Evolutionary conservation across 306 rosid genomes (phyloP), one percentile per base, ranked within the genome.

Genomic region (Leucaena leucocephala): DNA sequence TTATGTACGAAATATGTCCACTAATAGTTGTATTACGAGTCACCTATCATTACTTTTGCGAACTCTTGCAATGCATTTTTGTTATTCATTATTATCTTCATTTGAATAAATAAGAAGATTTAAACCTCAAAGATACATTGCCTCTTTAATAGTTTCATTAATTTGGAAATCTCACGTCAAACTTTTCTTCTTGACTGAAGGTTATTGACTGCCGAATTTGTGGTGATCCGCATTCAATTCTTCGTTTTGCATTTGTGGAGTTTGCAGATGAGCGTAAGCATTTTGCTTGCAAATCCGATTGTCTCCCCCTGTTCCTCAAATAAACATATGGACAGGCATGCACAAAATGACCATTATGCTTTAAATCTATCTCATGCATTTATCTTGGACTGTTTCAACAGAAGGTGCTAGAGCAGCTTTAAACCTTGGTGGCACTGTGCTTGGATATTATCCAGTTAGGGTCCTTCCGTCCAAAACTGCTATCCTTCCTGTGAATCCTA

Each of bases 381-480:
- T 78, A 52, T 76, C 35, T 55, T 79, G 74, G 59, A 45, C 36
- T 82, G 59, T 83, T 75, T 58, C 36, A 68, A 86, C 94, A 91
- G 97, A 82, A 54, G 93, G 97, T 75, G 97, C 94, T 6, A 88
- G 91, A 80, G 89, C 90, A 40, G 94, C 94, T 86, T 71, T 89
- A 81, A 82, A 75, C 76, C 97, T 91, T 54, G 89, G 97, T 52
- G 97, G 97, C 75, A 91, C 97, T 2, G 78, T 91, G 85, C 86
- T 91, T 59, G 97, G 97, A 36, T 91, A 81, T 71, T 91, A 91
- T 81, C 97, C 97, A 19, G 89, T 91, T 27, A 88, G 90, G 90
- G 97, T 91, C 67, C 83, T 91, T 80, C 97, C 97, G 61, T 91
- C 97, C 69, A 91, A 91, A 88, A 91, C 97, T 81, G 94, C 97